Base-by-base conservation (phyloP, 2,329 filamentous ascomycete species). In the Claviceps citrina region DNA sequence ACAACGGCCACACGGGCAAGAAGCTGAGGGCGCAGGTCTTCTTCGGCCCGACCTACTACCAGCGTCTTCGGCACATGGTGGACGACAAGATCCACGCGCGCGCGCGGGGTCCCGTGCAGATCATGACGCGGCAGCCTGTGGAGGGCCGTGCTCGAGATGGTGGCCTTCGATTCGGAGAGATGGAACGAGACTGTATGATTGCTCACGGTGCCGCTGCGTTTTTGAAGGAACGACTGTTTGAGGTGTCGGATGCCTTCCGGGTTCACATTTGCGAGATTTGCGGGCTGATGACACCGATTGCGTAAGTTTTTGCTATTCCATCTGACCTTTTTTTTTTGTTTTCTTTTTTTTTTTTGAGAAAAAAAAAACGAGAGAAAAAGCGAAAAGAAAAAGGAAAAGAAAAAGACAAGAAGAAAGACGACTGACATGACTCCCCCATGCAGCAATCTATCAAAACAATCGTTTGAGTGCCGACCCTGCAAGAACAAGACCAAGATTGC, bases 161-260 rank as follows among this genome's bases (percentile, higher is more conserved):
- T 73, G 91, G 91, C 69, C 73, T 98, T 33, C 89, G 93, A 58
- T 98, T 98, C 76, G 91, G 91, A 78, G 91, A 98, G 71, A 98
- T 98, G 91, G 93, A 98, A 65, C 89, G 93, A 67, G 93, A 98
- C 76, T 98, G 91, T 61, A 98, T 98, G 91, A 98, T 98, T 68
- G 86, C 93, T n/a, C 93, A 98, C 60, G 91, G 91, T 58, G 91
- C 93, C 3, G 89, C 85, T 40, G 81, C 87, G 2, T 98, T 98
- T 73, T 66, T 98, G 56, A 98, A 98, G 67, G 91, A 98, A 69
- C 78, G 91, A 54, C 66, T 98, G 43, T 95, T 98, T 54, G 89
- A 96, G 59, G 91, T 98, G 38, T 94, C 85, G 39, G 91, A 98
- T 66, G 89, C 91, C 28, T 98, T 96, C 73, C 75, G 87, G 61